A percentile compares a stretch with the other conserved stretches of the same genome.
Conservation (phyloP, 805 yeast species). For the Limtongozyma cylindracea region DNA sequence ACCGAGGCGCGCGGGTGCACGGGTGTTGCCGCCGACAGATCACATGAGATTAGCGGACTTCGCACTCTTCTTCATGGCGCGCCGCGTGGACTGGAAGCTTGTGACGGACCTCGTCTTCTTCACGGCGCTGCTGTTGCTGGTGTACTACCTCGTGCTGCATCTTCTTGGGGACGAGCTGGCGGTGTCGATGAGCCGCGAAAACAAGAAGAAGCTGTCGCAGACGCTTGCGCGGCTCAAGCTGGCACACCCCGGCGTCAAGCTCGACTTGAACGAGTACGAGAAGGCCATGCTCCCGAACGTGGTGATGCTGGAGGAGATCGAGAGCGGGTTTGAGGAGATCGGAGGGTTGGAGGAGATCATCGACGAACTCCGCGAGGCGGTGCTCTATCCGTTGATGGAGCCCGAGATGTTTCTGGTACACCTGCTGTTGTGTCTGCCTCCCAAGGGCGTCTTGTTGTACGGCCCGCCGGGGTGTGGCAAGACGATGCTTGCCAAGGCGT, state of each 20-base stretch:
- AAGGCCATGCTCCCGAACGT: conserved; percentile 51
- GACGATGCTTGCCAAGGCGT: conserved; percentile 90
- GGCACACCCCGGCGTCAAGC: conserved; percentile 28
- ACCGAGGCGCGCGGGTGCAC: too few species aligned
- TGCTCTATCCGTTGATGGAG: conserved; percentile 54
- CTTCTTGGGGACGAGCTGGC: conserved; percentile 9
- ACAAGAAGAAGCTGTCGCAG: conserved; percentile 33
- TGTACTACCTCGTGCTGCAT: conserved; percentile 31
- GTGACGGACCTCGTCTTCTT: too few species aligned
- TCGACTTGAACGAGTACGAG: conserved; percentile 51
- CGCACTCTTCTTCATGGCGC: too few species aligned
- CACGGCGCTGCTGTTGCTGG: conserved; percentile 40
- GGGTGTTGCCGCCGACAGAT: too few species aligned
- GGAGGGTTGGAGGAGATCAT: conserved; percentile 75
- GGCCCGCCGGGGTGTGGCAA: conserved; percentile 99
- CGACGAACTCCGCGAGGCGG: conserved; percentile 71
- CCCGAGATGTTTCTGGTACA: conserved; percentile 56
- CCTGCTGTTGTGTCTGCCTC: conserved; percentile 54
- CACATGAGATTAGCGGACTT: too few species aligned
- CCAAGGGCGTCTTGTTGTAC: conserved; percentile 76
- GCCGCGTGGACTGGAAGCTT: too few species aligned
- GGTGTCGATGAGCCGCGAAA: conserved; percentile 23
- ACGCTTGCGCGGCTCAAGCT: conserved; percentile 10
- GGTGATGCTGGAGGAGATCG: conserved; percentile 65
- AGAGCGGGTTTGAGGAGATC: conserved; percentile 51